Percentiles rank a stretch among this genome's conserved stretches.
phyloP scores from a whole-genome alignment of 495 filamentous ascomycete genomes.

The Halenospora varia region DNA sequence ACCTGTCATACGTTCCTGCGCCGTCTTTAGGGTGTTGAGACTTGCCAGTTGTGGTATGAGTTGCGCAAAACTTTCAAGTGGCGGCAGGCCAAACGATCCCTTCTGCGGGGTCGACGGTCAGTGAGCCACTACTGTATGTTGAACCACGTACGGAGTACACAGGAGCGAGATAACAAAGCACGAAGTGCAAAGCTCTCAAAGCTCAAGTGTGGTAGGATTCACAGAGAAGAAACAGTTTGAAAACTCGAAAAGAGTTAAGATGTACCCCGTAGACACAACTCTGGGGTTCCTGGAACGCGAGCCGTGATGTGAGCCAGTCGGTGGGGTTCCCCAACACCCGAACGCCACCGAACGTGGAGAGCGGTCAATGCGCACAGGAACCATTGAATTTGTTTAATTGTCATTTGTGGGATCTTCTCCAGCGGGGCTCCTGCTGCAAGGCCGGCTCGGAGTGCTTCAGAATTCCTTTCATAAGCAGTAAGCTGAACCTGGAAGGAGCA shows the following conservation, averaged over 20 bases:
- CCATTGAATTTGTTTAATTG: neutral
- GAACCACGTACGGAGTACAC: neutral
- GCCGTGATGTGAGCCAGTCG: neutral
- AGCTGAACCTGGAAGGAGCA: neutral
- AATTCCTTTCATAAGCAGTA: neutral
- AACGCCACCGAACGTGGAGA: neutral
- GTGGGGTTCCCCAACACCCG: neutral
- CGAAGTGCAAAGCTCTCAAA: neutral
- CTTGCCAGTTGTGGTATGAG: too few species aligned
- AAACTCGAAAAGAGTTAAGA: neutral
- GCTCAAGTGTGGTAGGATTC: neutral
- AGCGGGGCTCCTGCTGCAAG: neutral
- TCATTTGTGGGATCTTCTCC: neutral
- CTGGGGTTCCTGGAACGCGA: neutral
- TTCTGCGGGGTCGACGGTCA: too few species aligned
- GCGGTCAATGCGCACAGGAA: neutral
- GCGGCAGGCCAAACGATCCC: too few species aligned
- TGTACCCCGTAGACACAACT: neutral
- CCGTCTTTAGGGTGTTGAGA: too few species aligned
- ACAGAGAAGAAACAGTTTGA: neutral
- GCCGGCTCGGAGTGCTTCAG: neutral
- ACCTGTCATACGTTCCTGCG: too few species aligned
- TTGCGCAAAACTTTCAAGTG: too few species aligned
- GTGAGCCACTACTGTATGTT: too few species aligned
- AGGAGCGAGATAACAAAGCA: neutral